These are phyloP conservation scores for Apiospora arundinis DNA, from an alignment of 2,329 filamentous ascomycete species.

Conservation along the genomic window DNA sequence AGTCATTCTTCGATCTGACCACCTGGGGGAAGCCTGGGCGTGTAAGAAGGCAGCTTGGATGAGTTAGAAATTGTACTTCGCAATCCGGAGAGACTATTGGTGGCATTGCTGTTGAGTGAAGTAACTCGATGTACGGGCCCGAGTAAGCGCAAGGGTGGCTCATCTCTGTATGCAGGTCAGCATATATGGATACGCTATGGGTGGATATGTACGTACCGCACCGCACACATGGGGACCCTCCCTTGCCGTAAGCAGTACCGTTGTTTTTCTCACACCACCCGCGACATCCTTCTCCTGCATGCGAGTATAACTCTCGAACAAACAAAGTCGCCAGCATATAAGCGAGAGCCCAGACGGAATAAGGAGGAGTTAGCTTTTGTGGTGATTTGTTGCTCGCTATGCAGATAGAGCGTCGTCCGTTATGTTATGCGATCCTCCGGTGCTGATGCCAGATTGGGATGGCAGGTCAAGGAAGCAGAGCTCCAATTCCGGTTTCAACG, in stretches of 20 bases:
- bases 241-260: not conserved
- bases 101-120: not conserved
- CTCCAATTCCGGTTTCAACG: not conserved
- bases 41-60: not conserved
- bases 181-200: not conserved
- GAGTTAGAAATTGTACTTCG: not conserved
- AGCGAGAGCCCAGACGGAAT: not conserved
- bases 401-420: not conserved
- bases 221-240: not conserved
- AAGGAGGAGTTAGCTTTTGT: not conserved
- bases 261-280: not conserved
- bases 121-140: not conserved
- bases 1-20: not conserved
- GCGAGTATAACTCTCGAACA: slow-evolving; percentile 1
- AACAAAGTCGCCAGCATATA: not conserved
- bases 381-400: not conserved
- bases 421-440: not conserved
- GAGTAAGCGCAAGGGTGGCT: not conserved
- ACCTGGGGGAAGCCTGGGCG: not conserved
- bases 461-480: not conserved
- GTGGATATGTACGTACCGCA: not conserved
- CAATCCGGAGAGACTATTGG: not conserved
- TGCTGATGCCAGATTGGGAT: not conserved
- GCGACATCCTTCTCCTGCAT: not conserved
- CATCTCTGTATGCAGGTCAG: slow-evolving; percentile 6